Evolutionary conservation across 306 rosid genomes (phyloP).

Genomic region (Prunus mongolica): DNA sequence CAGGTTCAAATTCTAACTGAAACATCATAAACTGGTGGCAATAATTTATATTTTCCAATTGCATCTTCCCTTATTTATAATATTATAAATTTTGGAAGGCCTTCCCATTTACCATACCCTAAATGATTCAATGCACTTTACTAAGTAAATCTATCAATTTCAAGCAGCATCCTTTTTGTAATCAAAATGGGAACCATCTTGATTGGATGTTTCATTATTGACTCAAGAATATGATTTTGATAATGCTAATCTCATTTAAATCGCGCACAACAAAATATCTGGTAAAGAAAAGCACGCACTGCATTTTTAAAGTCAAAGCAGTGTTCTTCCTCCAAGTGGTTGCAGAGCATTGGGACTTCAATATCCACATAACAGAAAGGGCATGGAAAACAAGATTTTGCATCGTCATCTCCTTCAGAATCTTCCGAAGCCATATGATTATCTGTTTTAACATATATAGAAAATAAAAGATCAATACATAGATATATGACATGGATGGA

Average conservation of each 20-base stretch:
- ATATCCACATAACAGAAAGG: constrained; percentile 88
- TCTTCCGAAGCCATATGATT: constrained; percentile 32
- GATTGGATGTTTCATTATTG: background rate
- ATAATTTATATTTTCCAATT: background rate
- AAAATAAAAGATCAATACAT: background rate
- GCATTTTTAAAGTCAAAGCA: constrained; percentile 68
- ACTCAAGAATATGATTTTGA: background rate
- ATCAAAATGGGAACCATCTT: background rate
- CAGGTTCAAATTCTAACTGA: constrained; percentile 18
- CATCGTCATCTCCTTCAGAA: constrained; percentile 64
- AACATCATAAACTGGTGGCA: background rate
- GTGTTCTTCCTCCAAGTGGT: constrained; percentile 77
- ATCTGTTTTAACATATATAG: constrained; percentile 35
- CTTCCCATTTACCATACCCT: background rate
- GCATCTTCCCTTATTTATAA: constrained; percentile 3
- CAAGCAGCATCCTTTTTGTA: background rate
- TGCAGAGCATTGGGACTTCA: constrained; percentile 53
- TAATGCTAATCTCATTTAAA: background rate
- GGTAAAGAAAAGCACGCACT: constrained; percentile 39
- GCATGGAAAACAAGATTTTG: constrained; percentile 52
- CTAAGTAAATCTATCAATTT: background rate
- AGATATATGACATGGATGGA: background rate
- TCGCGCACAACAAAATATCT: background rate
- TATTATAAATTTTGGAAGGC: background rate
- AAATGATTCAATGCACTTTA: background rate